phyloP scores from a whole-genome alignment of 768 basidiomycete species.

The Amylocystis lapponica region DNA sequence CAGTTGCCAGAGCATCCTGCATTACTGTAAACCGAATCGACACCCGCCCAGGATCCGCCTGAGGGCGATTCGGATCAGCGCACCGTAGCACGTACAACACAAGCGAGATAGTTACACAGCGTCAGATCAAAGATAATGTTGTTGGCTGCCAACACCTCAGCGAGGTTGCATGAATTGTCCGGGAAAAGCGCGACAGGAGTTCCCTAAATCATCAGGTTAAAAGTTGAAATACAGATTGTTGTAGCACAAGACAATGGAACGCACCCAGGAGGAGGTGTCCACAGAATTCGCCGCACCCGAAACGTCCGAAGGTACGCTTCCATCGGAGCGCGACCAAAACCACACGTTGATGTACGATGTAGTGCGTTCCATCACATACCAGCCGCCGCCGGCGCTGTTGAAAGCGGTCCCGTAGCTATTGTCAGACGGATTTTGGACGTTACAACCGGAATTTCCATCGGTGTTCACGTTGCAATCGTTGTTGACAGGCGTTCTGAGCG shows the following conservation, averaged over 20 bases:
- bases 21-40: slow-evolving; percentile 29
- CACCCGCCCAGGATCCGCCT: slow-evolving; percentile 60
- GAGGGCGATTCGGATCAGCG: neutral
- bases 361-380: slow-evolving; percentile 61
- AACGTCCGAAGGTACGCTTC: slow-evolving; percentile 43
- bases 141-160: slow-evolving; percentile 46
- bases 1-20: slow-evolving; percentile 53
- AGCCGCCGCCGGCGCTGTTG: slow-evolving; percentile 57
- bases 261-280: slow-evolving; percentile 51
- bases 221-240: neutral
- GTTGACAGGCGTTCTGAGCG: slow-evolving; percentile 21
- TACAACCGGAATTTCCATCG: slow-evolving; percentile 51
- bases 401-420: slow-evolving; percentile 53
- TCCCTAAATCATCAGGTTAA: slow-evolving; percentile 33
- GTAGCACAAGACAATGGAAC: neutral
- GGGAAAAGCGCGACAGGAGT: slow-evolving; percentile 59
- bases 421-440: slow-evolving; percentile 34
- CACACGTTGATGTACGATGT: slow-evolving; percentile 54
- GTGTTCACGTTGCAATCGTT: slow-evolving; percentile 46
- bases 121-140: slow-evolving; percentile 68
- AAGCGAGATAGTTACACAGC: slow-evolving; percentile 47
- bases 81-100: neutral
- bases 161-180: slow-evolving; percentile 49
- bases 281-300: slow-evolving; percentile 32
- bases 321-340: slow-evolving; percentile 57